Evolutionary conservation across 371 early-diverging fungal genomes (phyloP), one percentile per base, ranked within the genome.

Genomic region (Paraphysoderma sedebokerense): DNA sequence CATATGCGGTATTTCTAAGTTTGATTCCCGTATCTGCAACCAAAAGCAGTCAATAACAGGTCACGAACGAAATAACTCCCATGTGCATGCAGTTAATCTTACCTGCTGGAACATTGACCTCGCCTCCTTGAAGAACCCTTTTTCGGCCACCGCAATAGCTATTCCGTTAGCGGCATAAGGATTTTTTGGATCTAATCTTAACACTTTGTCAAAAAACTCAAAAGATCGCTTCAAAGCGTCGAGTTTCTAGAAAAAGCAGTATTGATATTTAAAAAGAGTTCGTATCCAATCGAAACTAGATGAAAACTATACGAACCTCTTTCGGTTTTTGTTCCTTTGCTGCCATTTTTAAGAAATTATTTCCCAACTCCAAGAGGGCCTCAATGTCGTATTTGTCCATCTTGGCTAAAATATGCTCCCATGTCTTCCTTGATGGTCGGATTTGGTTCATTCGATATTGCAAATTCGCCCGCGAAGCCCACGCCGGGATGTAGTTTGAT

Each of bases 301-400:
- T 24, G 15, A 44, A 48, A 57, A 1, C 38, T 26, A 15, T n/a
- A 31, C 6, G 47, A 40, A 24, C 60, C 57, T 36, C 56, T 44
- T 19, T 47, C 56, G 2, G 53, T 50, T 20, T 65, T 65, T 24
- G 27, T 39, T 26, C 40, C 27, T 0, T 64, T 48, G 5, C 50
- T 46, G 20, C 57, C 23, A 76, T 68, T 1, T 65, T 57, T 31
- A 87, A 63, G 50, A 82, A 77, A 39, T 77, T 77, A 60, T 91
- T 87, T 20, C 92, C 93, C 1, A 86, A 70, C 15, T 79, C 71
- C 48, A 80, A 67, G 29, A 90, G 74, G 1, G 88, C 77, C 54
- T 85, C 86, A 7, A 76, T 42, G 54, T 90, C 83, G 46, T 88
- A 72, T 39, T 74, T 77, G 53, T 87, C 79, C 36, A 82, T 74